Evolutionary conservation across 2,329 filamentous ascomycete species (phyloP), one percentile per base, ranked within the genome.

Genomic region (Capronia coronata): DNA sequence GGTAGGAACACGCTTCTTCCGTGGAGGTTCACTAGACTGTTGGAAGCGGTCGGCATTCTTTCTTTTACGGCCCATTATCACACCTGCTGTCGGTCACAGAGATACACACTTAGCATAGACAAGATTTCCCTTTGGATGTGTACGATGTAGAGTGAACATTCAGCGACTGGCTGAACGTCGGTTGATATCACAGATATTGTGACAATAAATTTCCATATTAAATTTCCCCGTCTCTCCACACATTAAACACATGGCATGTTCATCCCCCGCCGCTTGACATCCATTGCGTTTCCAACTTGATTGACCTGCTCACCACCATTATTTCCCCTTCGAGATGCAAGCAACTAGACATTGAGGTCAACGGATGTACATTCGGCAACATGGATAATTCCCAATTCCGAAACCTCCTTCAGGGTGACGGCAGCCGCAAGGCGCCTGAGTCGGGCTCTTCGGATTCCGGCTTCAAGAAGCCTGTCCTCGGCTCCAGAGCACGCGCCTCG

Each of bases 321-420:
- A 5, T 27, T 10, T 27, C 5, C 10, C 23, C 10, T 27, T 27
- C 5, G 10, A 27, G 5, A 10, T 27, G 30, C 34, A 19, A 19
- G 14, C 34, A 37, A 37, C 6, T 37, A 37, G 14, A 18, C 7
- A 16, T 11, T 19, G 16, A 18, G 34, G 7, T 8, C 16, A 11
- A 5, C n/a, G 34, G 14, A 6, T 11, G 18, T n/a, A 32, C 29
- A 3, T n/a, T 13, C 5, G 5, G 6, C 34, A 23, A 21, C 51
- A 97, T 98, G 93, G 94, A 97, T 67, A 97, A 97, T 75, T 81
- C 89, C 37, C 87, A 96, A 62, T 98, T 98, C 63, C 84, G 93
- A 47, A 84, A 85, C 57, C 77, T 97, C 5, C 68, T 95, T 18
- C 73, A 79, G 57, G 46, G 14, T 21, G 46, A 39, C 9, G 27